A percentile compares a stretch with the other conserved stretches of the same genome.
Conservation (phyloP, 495 filamentous ascomycete species). For the Aspergillus ostianus region DNA sequence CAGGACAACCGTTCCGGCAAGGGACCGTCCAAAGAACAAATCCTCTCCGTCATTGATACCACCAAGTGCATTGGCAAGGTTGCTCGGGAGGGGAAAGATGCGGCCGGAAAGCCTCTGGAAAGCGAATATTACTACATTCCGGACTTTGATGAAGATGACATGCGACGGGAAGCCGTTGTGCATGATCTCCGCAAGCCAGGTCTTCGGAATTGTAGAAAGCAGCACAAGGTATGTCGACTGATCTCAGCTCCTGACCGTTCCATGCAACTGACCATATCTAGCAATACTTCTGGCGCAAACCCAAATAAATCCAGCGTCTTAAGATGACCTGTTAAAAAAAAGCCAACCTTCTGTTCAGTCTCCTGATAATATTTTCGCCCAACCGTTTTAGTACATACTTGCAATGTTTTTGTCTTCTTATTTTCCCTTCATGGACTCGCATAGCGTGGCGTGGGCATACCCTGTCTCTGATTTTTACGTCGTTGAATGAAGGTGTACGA, state of each 20-base stretch:
- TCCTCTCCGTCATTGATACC: slow-evolving; percentile 67
- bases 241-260: slow-evolving; percentile 1
- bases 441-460: slow-evolving; percentile 56
- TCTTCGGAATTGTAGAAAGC: slow-evolving; percentile 82
- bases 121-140: slow-evolving; percentile 98
- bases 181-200: slow-evolving; percentile 84
- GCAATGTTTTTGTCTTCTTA: slow-evolving; percentile 26
- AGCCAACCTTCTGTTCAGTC: background rate
- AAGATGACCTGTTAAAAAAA: background rate
- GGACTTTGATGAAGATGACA: slow-evolving; percentile 78
- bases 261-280: slow-evolving; percentile 34
- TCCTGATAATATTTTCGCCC: slow-evolving; percentile 10
- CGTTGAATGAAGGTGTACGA: slow-evolving; percentile 37
- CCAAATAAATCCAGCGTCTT: slow-evolving; percentile 45
- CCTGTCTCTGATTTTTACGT: slow-evolving; percentile 34
- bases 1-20: slow-evolving; percentile 39
- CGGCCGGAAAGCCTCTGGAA: slow-evolving; percentile 89
- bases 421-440: slow-evolving; percentile 30
- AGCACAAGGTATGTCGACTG: slow-evolving; percentile 78
- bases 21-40: slow-evolving; percentile 56
- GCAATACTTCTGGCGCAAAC: slow-evolving; percentile 95
- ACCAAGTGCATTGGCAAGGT: slow-evolving; percentile 84
- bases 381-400: slow-evolving; percentile 45
- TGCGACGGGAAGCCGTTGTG: slow-evolving; percentile 77
- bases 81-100: slow-evolving; percentile 88